Evolutionary conservation across 805 yeast genomes (phyloP).

Genomic region (Yarrowia sp.): DNA sequence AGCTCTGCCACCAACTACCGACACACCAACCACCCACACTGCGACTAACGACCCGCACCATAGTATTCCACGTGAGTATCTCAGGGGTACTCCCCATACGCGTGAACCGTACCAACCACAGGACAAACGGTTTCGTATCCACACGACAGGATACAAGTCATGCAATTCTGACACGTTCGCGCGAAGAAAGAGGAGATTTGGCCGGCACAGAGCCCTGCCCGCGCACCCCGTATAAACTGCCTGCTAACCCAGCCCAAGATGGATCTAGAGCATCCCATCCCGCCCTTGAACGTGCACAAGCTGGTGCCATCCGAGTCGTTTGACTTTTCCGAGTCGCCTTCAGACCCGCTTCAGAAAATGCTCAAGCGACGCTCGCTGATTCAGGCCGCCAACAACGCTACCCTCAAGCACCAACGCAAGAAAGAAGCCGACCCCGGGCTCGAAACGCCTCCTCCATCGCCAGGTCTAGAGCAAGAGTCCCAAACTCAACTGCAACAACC

Average conservation of each 20-base stretch:
- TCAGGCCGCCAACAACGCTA: conserved; percentile 20
- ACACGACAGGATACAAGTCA: not conserved
- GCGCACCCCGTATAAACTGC: too few relatives aligned
- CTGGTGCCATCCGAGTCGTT: conserved; percentile 34
- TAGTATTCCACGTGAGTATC: not conserved
- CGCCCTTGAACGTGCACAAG: conserved; percentile 32
- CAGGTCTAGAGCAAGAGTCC: not conserved
- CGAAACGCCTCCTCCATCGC: conserved; percentile 35
- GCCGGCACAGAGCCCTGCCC: too few relatives aligned
- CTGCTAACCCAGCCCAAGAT: conserved; percentile 2
- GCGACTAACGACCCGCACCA: too few relatives aligned
- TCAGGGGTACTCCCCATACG: conserved; percentile 2
- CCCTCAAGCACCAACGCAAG: conserved; percentile 12
- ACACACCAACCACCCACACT: too few relatives aligned
- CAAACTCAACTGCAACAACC: conserved; percentile 23
- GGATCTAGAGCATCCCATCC: conserved; percentile 26
- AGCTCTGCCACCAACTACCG: too few relatives aligned
- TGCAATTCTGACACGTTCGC: not conserved
- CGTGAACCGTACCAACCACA: not conserved
- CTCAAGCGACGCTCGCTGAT: conserved; percentile 29
- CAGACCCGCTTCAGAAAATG: conserved; percentile 24
- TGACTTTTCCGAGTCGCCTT: conserved; percentile 37
- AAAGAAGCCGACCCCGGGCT: conserved; percentile 18
- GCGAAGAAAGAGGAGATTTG: not conserved
- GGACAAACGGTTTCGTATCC: not conserved